Base-by-base conservation (phyloP, 345 rosid species). In the Cochlearia excelsa region DNA sequence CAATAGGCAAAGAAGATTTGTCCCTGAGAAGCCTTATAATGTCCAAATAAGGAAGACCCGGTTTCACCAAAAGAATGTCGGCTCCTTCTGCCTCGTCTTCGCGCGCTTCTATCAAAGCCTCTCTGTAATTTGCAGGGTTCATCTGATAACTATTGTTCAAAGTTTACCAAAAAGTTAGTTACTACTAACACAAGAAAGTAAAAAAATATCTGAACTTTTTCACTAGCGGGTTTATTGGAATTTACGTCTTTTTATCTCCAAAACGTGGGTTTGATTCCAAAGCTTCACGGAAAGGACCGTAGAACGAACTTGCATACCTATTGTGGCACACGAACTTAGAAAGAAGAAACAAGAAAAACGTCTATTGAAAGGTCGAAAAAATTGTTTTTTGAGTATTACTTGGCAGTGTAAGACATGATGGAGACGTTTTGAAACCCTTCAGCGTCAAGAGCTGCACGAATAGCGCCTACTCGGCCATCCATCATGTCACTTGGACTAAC, bases 401-500 rank as follows among this genome's bases (percentile, higher is more conserved):
- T 92, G 47, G 98, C 97, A 1, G 97, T 92, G 67, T 92, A 92
- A 40, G 98, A 92, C 98, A 92, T 86, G 79, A 92, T 88, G 51
- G 96, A 84, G 54, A 92, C 98, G 67, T 88, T 77, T 43, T 86
- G 79, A 78, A 88, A 92, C 49, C 98, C 98, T 77, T 84, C 95
- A 39, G 84, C 82, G 72, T 92, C 98, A 64, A 88, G 95, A 66
- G 98, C 96, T 57, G 80, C 70, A 34, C 98, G 84, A 35, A 88
- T 80, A 6, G 98, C 97, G 45, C 94, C 94, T 1, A 92, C 86
- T 56, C 98, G 97, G 6, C 97, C 98, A 77, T 92, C 98, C 98
- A 92, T 92, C 98, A 92, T 92, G 74, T 92, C 98, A 76, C 98
- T 92, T 3, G 98, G 98, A 77, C 97, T 86, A 35, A 92, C 86